phyloP scores from a whole-genome alignment of 495 filamentous ascomycete species.

The Neurospora tetrasperma region DNA sequence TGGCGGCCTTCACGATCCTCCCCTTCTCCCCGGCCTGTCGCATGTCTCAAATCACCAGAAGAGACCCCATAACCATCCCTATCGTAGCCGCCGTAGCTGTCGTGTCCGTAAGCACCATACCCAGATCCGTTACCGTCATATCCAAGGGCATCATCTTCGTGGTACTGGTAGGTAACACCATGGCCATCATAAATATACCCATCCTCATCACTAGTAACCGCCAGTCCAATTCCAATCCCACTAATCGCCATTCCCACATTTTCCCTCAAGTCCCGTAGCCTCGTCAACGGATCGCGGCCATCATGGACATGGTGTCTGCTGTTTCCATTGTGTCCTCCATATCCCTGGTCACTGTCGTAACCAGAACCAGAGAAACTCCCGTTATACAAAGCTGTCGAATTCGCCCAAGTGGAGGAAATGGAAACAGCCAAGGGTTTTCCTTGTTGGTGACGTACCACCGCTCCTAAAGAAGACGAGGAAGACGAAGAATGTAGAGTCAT shows the following conservation, averaged over 20 bases:
- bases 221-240: not conserved
- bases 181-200: not conserved
- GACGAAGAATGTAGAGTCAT: not conserved
- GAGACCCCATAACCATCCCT: not conserved
- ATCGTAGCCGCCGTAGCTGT: not conserved
- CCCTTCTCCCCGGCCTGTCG: not conserved
- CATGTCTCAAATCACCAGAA: not conserved
- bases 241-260: not conserved
- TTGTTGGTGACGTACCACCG: not conserved
- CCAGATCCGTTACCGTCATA: too few species aligned
- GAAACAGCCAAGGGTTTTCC: not conserved
- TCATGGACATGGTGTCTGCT: not conserved
- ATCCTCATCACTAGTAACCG: not conserved
- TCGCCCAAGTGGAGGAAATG: not conserved
- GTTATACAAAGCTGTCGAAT: not conserved
- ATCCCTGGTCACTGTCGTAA: not conserved
- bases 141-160: not conserved
- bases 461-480: not conserved
- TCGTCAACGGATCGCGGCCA: not conserved
- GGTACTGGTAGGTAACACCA: not conserved
- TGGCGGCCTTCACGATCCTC: too few species aligned
- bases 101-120: not conserved
- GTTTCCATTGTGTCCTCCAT: not conserved
- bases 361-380: not conserved
- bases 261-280: not conserved